Base-by-base conservation (phyloP, 208 protist species). In the Trypanosomatidae sp. region DNA sequence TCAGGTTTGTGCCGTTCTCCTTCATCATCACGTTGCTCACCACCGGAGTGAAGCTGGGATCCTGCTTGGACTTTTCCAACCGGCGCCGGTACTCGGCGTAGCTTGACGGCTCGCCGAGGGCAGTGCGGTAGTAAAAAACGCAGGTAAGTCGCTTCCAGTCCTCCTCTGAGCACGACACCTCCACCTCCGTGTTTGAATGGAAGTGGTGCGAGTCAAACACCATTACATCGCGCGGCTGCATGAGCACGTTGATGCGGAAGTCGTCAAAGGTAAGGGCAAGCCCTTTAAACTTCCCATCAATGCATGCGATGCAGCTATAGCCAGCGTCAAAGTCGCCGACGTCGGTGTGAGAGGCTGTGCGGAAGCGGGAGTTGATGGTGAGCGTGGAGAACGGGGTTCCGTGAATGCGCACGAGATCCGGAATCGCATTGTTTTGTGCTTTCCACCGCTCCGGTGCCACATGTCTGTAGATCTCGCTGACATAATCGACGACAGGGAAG, bases 151-250 rank as follows among this genome's bases (percentile, higher is more conserved):
- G 67, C 60, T 66, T 73, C 91, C 94, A 98, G 59, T 87, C 66
- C 64, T 75, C 59, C 41, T 62, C n/a, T 47, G 59, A n/a, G 65
- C 28, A 74, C 53, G 36, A 66, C 52, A 70, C 1, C 71, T 98
- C 91, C 30, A 88, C 70, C 74, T 98, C 91, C 28, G 92, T 98
- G 78, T 98, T 98, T 17, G 90, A 94, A 84, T 98, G 94, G 56
- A 91, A 95, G 79, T 92, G 85, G 82, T 98, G 94, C n/a, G 94
- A 93, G 64, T 98, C 87, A 72, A 98, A 98, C 56, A 98, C 71
- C 28, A 98, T 73, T 13, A 98, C 82, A 72, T 98, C 94, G n/a
- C 88, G 68, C 62, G 92, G 90, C 39, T 90, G 84, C 81, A 98
- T 62, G 22, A 77, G 66, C 19, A 95, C 83, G 58, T 86, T 93